phyloP scores from a whole-genome alignment of 768 basidiomycete genomes.

The Tulasnella sp. region DNA sequence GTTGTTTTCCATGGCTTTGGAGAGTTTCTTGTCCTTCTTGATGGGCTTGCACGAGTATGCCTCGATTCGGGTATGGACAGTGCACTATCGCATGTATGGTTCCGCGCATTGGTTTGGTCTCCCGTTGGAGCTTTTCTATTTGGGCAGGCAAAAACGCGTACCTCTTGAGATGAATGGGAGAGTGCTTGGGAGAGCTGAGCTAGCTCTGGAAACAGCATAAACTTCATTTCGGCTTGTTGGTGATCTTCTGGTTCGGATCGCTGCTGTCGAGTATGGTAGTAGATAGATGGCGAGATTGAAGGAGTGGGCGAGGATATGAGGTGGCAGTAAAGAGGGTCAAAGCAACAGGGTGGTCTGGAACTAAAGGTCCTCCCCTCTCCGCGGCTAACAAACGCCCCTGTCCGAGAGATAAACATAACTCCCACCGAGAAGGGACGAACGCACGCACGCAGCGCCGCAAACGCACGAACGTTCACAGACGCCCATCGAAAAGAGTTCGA shows the following conservation, averaged over 20 bases:
- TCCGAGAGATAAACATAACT: slow-evolving; percentile 16
- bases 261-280: background rate
- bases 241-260: background rate
- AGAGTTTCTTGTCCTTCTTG: slow-evolving; percentile 93
- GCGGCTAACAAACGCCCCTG: slow-evolving; percentile 9
- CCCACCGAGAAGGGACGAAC: background rate
- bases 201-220: slow-evolving; percentile 75
- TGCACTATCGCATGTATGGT: slow-evolving; percentile 37
- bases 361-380: background rate
- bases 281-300: background rate
- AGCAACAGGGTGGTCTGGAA: slow-evolving; percentile 8
- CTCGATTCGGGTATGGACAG: slow-evolving; percentile 87
- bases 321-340: slow-evolving; percentile 11
- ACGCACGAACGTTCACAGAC: background rate
- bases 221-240: slow-evolving; percentile 59
- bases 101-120: background rate
- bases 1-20: slow-evolving; percentile 81
- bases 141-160: background rate
- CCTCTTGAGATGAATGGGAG: slow-evolving; percentile 73
- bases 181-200: slow-evolving; percentile 69
- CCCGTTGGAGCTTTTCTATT: background rate
- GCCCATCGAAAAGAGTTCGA: background rate
- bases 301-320: background rate
- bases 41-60: slow-evolving; percentile 98
- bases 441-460: background rate